A percentile compares a stretch with the other conserved stretches of the same genome.
phyloP scores from a whole-genome alignment of 2,329 filamentous ascomycete genomes.

The Exophiala alcalophila region DNA sequence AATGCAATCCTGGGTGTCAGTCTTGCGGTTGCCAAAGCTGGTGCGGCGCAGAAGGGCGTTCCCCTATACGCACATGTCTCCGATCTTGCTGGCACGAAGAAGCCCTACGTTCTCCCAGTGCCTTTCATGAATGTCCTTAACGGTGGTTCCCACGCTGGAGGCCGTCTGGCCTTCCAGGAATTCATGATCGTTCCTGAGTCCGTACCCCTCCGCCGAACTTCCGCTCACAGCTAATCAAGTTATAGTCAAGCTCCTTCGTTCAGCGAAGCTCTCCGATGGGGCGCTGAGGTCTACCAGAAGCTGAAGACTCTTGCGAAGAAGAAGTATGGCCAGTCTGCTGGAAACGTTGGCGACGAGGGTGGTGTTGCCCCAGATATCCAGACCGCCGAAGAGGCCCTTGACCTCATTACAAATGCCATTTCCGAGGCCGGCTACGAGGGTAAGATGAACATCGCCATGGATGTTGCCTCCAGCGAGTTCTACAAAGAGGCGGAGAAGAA shows the following conservation, averaged over 20 bases:
- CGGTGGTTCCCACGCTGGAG: slow-evolving; percentile 94
- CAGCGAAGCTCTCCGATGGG: slow-evolving; percentile 93
- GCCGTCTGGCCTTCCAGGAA: slow-evolving; percentile 90
- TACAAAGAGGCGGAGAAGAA: slow-evolving; percentile 98
- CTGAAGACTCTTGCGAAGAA: slow-evolving; percentile 97
- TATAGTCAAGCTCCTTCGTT: slow-evolving; percentile 77
- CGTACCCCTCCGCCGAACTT: slow-evolving; percentile 33
- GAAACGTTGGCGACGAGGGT: slow-evolving; percentile 99
- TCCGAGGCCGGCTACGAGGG: slow-evolving; percentile 94
- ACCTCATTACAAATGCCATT: slow-evolving; percentile 92
- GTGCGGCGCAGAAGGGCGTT: slow-evolving; percentile 82
- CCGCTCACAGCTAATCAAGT: slow-evolving; percentile 13
- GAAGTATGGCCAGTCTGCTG: slow-evolving; percentile 98
- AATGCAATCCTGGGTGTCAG: slow-evolving; percentile 61
- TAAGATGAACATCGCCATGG: slow-evolving; percentile 97
- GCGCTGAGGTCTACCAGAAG: slow-evolving; percentile 96
- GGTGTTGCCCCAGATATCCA: slow-evolving; percentile 99
- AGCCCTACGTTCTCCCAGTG: slow-evolving; percentile 84
- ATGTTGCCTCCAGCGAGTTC: slow-evolving; percentile 98
- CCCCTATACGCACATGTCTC: slow-evolving; percentile 86
- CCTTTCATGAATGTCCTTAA: slow-evolving; percentile 95
- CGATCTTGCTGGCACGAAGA: slow-evolving; percentile 83
- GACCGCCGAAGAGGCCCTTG: slow-evolving; percentile 91
- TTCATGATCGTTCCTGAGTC: slow-evolving; percentile 90
- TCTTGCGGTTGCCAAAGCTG: slow-evolving; percentile 72